phyloP scores from a whole-genome alignment of 2,329 filamentous ascomycete genomes.

The Plenodomus biglobosus region DNA sequence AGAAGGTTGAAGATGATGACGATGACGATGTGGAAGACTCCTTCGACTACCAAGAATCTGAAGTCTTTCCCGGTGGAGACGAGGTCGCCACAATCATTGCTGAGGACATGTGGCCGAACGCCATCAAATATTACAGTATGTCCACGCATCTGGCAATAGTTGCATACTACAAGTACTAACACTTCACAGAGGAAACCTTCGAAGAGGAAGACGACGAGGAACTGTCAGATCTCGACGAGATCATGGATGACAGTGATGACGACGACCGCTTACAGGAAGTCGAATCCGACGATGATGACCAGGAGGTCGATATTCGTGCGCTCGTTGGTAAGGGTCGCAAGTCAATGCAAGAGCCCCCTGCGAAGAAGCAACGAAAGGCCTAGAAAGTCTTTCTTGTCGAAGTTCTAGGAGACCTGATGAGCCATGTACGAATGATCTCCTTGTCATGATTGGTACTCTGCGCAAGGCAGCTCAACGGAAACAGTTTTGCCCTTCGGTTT shows the following conservation, averaged over 20 bases:
- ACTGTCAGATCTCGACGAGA: conserved; percentile 66
- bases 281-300: conserved; percentile 52
- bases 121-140: conserved; percentile 89
- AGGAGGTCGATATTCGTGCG: conserved; percentile 52
- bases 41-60: conserved; percentile 67
- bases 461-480: neutral
- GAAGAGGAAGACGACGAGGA: conserved; percentile 60
- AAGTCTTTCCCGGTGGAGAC: conserved; percentile 87
- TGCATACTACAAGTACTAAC: conserved; percentile 41
- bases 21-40: conserved; percentile 60
- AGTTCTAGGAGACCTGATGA: neutral
- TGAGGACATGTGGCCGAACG: conserved; percentile 86
- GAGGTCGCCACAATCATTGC: conserved; percentile 77
- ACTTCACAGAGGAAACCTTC: conserved; percentile 52
- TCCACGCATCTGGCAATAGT: conserved; percentile 23
- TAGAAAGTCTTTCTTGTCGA: conserved; percentile 3
- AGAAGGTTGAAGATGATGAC: conserved; percentile 43
- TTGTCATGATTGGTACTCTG: neutral
- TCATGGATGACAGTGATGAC: conserved; percentile 36
- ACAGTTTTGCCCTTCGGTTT: neutral
- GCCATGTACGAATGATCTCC: neutral
- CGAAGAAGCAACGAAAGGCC: conserved; percentile 48
- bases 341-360: conserved; percentile 31
- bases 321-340: conserved; percentile 54
- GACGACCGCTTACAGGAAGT: conserved; percentile 52